Evolutionary conservation across 2,329 filamentous ascomycete species (phyloP).

Genomic region (Colletotrichum paranaense): DNA sequence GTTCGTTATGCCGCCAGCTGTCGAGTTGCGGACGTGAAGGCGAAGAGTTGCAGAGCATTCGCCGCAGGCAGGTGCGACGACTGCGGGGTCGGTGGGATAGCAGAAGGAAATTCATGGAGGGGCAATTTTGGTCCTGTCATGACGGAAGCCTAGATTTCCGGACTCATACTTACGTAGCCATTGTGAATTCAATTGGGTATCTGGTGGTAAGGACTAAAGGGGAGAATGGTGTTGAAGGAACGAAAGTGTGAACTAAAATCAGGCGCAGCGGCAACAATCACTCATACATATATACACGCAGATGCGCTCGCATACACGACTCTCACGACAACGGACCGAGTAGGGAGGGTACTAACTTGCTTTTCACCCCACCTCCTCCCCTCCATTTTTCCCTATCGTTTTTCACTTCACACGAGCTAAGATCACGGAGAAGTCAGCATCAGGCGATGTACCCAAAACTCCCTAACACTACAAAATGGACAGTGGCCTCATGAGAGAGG

Average conservation of each 20-base stretch:
- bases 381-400: background rate
- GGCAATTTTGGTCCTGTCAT: background rate
- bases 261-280: background rate
- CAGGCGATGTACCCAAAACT: background rate
- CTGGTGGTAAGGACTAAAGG: background rate
- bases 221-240: background rate
- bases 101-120: background rate
- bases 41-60: background rate
- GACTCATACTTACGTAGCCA: constrained; percentile 43
- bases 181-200: constrained; percentile 31
- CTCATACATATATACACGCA: background rate
- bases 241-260: background rate
- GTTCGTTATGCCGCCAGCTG: background rate
- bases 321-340: background rate
- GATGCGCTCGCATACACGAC: background rate
- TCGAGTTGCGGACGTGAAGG: background rate
- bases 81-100: background rate
- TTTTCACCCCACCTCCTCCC: background rate
- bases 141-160: background rate
- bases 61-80: background rate
- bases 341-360: background rate
- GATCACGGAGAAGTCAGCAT: background rate
- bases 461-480: background rate
- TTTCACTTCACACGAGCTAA: background rate
- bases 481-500: background rate